These are phyloP conservation scores for Moesziomyces sp. DNA, from an alignment of 1,284 basidiomycete species.

Conservation along the genomic window DNA sequence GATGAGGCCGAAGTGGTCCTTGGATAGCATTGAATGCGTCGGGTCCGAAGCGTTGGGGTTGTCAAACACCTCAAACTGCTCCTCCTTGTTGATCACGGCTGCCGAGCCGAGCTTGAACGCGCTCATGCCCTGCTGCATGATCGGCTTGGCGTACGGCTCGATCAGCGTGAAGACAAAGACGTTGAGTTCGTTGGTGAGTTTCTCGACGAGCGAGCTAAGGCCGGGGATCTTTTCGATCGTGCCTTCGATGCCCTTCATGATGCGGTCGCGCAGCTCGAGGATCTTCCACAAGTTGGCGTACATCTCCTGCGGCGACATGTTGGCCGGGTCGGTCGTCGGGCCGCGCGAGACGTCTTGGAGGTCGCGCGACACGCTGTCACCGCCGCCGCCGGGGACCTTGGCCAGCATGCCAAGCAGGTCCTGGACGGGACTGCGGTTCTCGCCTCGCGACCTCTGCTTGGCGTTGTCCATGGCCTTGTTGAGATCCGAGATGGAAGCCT, in stretches of 20 bases:
- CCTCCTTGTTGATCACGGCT: constrained; percentile 65
- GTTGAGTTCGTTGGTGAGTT: constrained; percentile 76
- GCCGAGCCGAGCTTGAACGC: constrained; percentile 64
- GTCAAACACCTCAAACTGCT: constrained; percentile 69
- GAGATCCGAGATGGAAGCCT: constrained; percentile 88
- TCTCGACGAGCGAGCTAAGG: constrained; percentile 78
- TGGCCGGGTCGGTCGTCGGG: constrained; percentile 70
- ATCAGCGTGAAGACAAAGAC: constrained; percentile 63
- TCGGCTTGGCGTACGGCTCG: constrained; percentile 68
- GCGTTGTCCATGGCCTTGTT: constrained; percentile 79
- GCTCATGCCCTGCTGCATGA: constrained; percentile 61
- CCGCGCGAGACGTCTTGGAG: constrained; percentile 56
- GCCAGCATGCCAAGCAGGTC: constrained; percentile 69
- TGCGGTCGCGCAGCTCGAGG: constrained; percentile 82
- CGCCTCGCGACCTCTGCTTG: constrained; percentile 47
- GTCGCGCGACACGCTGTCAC: constrained; percentile 48
- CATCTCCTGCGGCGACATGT: constrained; percentile 88
- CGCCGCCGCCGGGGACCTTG: constrained; percentile 69
- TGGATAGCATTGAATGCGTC: constrained; percentile 62
- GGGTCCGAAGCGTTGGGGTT: constrained; percentile 67
- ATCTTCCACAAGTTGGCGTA: constrained; percentile 84
- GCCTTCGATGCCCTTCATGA: constrained; percentile 83
- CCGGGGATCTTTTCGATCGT: constrained; percentile 78
- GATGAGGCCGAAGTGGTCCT: constrained; percentile 68
- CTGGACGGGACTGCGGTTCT: constrained; percentile 63